These are phyloP conservation scores for Globisporangium spinosum DNA, from an alignment of 352 stramenopile genomes.

Conservation along the genomic window DNA sequence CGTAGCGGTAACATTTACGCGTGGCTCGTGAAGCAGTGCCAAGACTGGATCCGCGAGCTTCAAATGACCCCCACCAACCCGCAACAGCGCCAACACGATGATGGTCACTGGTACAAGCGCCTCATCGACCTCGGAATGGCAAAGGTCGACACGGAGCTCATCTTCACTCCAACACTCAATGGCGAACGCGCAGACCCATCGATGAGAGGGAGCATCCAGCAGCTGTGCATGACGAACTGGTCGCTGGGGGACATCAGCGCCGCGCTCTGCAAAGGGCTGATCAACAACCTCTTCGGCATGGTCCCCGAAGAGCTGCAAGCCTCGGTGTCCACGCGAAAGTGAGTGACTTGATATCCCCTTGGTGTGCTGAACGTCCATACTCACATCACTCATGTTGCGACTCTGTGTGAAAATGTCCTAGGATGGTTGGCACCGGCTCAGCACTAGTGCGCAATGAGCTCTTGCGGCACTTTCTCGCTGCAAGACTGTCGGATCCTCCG, in stretches of 20 bases:
- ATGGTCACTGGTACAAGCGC: slow-evolving; percentile 34
- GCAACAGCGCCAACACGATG: slow-evolving; percentile 4
- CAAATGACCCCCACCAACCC: slow-evolving; percentile 3
- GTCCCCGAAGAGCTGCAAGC: slow-evolving; percentile 42
- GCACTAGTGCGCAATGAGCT: slow-evolving; percentile 62
- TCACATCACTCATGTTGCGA: slow-evolving; percentile 7
- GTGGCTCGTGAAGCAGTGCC: slow-evolving; percentile 59
- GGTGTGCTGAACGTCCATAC: background rate
- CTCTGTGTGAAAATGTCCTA: slow-evolving; percentile 19
- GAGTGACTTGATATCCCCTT: slow-evolving; percentile 13
- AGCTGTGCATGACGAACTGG: slow-evolving; percentile 59
- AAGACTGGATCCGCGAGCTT: slow-evolving; percentile 49
- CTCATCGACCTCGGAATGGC: slow-evolving; percentile 54
- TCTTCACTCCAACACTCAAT: slow-evolving; percentile 61
- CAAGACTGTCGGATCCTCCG: slow-evolving; percentile 31
- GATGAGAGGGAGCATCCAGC: slow-evolving; percentile 35
- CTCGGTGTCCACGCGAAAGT: slow-evolving; percentile 35
- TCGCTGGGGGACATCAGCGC: slow-evolving; percentile 72
- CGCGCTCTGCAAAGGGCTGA: slow-evolving; percentile 54
- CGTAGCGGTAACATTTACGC: slow-evolving; percentile 66
- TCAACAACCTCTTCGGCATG: slow-evolving; percentile 72
- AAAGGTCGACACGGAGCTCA: slow-evolving; percentile 45
- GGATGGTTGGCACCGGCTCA: slow-evolving; percentile 72
- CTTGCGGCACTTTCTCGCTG: slow-evolving; percentile 45
- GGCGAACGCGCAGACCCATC: slow-evolving; percentile 55